phyloP scores from a whole-genome alignment of 176 grass and related monocot species.

The Leersia perrieri region DNA sequence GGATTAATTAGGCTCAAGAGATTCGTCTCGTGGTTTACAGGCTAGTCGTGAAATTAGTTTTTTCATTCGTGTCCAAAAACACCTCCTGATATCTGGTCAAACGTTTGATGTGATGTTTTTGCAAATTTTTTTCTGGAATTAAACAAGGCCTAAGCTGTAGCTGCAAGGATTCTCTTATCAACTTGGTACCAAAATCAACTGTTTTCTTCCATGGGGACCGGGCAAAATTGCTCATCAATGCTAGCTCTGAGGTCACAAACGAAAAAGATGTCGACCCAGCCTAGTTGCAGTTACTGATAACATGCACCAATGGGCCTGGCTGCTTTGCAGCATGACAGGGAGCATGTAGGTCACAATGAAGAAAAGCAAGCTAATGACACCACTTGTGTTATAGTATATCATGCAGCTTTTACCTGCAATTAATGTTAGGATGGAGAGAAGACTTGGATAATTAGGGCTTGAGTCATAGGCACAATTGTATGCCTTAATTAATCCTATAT shows the following conservation, averaged over 20 bases:
- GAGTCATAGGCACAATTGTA: neutral
- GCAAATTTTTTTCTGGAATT: too few relatives aligned
- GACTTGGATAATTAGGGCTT: neutral
- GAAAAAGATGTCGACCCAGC: neutral
- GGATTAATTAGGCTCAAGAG: too few relatives aligned
- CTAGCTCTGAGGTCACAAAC: neutral
- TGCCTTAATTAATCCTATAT: neutral
- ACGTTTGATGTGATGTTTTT: too few relatives aligned
- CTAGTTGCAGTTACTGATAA: neutral
- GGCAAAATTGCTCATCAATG: neutral
- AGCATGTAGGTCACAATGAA: neutral
- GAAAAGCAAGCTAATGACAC: neutral
- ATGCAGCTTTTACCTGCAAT: neutral
- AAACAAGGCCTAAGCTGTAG: too few relatives aligned
- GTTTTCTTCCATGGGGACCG: neutral
- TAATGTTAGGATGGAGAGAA: neutral
- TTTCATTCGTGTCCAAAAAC: too few relatives aligned
- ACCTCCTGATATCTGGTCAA: too few relatives aligned
- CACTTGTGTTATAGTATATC: neutral
- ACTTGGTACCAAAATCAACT: neutral
- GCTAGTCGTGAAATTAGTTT: too few relatives aligned
- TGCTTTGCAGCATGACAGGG: neutral
- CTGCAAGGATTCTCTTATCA: conserved; percentile 3
- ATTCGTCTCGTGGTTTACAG: too few relatives aligned
- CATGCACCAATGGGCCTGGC: neutral